A percentile compares a stretch with the other conserved stretches of the same genome.
These are phyloP conservation scores for Pulveroboletus ravenelii DNA, from an alignment of 768 basidiomycete genomes.

Conservation along the genomic window DNA sequence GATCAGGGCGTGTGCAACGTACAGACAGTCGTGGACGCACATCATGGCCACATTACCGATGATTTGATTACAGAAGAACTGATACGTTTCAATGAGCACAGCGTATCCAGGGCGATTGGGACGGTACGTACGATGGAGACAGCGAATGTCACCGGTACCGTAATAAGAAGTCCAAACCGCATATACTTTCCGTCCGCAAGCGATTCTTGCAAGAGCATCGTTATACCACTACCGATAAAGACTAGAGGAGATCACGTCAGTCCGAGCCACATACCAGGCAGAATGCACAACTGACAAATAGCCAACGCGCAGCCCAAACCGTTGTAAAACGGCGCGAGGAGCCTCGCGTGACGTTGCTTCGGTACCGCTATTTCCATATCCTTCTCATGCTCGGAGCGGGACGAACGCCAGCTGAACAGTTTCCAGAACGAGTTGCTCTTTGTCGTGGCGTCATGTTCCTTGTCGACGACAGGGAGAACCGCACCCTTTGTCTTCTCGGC, in stretches of 20 bases:
- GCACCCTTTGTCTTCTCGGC: conserved; percentile 40
- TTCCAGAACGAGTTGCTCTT: conserved; percentile 15
- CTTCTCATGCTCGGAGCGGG: conserved; percentile 29
- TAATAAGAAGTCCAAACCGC: conserved; percentile 62
- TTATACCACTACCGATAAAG: conserved; percentile 62
- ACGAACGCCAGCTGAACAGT: conserved; percentile 45
- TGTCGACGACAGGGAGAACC: conserved; percentile 5
- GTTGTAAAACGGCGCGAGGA: conserved; percentile 69
- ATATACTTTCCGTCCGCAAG: conserved; percentile 57
- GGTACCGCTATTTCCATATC: conserved; percentile 51
- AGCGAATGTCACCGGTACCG: conserved; percentile 70
- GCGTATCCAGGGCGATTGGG: not conserved
- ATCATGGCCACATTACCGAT: conserved; percentile 59
- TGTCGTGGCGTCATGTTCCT: not conserved
- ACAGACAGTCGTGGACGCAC: conserved; percentile 35
- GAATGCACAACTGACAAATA: conserved; percentile 46
- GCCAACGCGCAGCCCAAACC: conserved; percentile 66
- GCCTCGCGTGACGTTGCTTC: conserved; percentile 44
- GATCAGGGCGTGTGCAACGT: not conserved
- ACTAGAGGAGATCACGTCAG: conserved; percentile 38
- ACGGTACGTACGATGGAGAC: conserved; percentile 58
- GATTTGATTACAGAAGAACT: conserved; percentile 77
- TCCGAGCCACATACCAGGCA: not conserved
- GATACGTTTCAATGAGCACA: not conserved
- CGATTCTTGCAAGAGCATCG: conserved; percentile 59